Evolutionary conservation across 2,329 filamentous ascomycete species (phyloP), one percentile per base, ranked within the genome.

Genomic region (Aureobasidium sp.): DNA sequence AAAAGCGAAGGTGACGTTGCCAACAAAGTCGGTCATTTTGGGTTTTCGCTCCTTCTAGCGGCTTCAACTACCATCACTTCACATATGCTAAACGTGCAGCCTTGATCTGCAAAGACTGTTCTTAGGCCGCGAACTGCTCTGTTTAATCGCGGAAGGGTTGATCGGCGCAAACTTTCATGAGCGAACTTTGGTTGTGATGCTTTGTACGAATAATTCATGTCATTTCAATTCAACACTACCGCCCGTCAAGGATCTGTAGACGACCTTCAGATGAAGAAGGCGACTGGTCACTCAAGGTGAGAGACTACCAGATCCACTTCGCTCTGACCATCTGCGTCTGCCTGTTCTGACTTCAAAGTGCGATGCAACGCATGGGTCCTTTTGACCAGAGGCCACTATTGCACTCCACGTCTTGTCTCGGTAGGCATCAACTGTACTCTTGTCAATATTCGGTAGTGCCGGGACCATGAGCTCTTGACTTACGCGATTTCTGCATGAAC

Each of bases 291-390:
- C 23, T 49, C 46, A 49, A 15, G 46, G 19, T 49, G 46, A 49
- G 8, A 15, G 27, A 13, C 9, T 37, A 10, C 31, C 7, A 50
- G 13, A 5, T 23, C 19, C 47, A n/a, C 25, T 43, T 42, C 77
- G 70, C 68, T 78, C 77, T 60, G 77, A 72, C 77, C 77, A 79
- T 68, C 73, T 76, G 27, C 89, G 83, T 79, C 96, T 96, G 61
- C 93, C 93, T 21, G 87, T 83, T 45, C 93, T 85, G 3, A 89
- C 94, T 75, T 96, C 91, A 69, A 92, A 95, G 74, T 96, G 91
- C 59, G 90, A 86, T 25, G 89, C 88, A 27, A 89, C 84, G 21
- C 82, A 80, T 60, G 82, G 79, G 46, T 90, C 81, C 63, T 95
- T 90, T 69, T 90, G 86, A 68, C 89, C 88, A 45, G 85, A 83